These are phyloP conservation scores for Amylocarpus encephaloides DNA, from an alignment of 2,329 filamentous ascomycete genomes.

Conservation along the genomic window DNA sequence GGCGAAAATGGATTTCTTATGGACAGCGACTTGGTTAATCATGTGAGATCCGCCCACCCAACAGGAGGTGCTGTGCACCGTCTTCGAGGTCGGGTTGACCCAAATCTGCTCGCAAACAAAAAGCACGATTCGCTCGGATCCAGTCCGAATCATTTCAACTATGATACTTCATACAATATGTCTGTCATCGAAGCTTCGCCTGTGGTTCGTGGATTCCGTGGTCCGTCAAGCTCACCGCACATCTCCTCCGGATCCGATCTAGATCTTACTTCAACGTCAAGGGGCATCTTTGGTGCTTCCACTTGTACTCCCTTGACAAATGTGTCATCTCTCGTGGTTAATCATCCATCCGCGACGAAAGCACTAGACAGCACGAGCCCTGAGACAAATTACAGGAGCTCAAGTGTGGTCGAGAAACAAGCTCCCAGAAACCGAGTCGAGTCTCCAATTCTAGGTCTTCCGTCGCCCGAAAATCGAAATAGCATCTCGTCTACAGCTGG, in stretches of 20 bases:
- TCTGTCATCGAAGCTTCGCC: neutral
- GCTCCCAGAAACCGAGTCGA: neutral
- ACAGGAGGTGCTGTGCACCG: slow-evolving; percentile 16
- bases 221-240: slow-evolving; percentile 7
- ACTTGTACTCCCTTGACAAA: slow-evolving; percentile 22
- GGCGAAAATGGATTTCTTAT: slow-evolving; percentile 25
- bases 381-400: neutral
- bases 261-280: slow-evolving; percentile 15
- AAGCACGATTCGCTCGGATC: neutral
- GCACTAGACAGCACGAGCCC: too few species aligned
- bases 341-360: slow-evolving; percentile 14
- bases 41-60: slow-evolving; percentile 23
- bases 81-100: slow-evolving; percentile 22
- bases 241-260: slow-evolving; percentile 15
- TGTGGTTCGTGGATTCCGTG: neutral
- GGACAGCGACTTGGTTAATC: slow-evolving; percentile 21
- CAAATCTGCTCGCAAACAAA: slow-evolving; percentile 16
- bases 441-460: neutral
- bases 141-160: neutral
- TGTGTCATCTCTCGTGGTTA: slow-evolving; percentile 20
- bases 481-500: slow-evolving; percentile 1
- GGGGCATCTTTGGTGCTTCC: slow-evolving; percentile 7
- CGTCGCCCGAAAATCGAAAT: neutral
- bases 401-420: neutral
- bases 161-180: neutral